A percentile compares a stretch with the other conserved stretches of the same genome.
Conservation (phyloP, 768 basidiomycete species). For the Rhizopogon sp. region DNA sequence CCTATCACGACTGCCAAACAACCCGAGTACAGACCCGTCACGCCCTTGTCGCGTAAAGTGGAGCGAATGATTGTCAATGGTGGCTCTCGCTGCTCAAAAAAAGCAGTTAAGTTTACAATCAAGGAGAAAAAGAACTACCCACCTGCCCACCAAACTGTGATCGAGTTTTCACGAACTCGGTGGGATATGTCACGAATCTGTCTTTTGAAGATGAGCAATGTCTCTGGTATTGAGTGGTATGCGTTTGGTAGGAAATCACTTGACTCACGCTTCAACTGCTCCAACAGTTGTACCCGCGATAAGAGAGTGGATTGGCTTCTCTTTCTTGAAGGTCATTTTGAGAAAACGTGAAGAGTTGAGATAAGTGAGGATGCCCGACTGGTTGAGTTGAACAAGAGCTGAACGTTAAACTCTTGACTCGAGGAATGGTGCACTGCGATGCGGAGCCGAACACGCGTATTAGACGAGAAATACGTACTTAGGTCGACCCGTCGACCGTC, state of each 20-base stretch:
- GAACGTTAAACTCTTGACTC: background rate
- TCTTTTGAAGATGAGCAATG: slow-evolving; percentile 26
- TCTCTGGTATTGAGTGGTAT: background rate
- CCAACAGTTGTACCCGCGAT: slow-evolving; percentile 91
- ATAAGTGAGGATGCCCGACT: background rate
- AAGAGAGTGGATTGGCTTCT: slow-evolving; percentile 83
- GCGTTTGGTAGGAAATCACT: background rate
- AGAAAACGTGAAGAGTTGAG: background rate
- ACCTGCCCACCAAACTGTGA: slow-evolving; percentile 87
- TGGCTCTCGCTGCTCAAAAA: slow-evolving; percentile 46
- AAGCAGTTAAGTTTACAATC: background rate
- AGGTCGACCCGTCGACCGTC: too few relatives aligned
- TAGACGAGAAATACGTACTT: too few relatives aligned
- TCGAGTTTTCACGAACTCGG: slow-evolving; percentile 91
- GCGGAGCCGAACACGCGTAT: too few relatives aligned
- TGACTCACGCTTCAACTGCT: slow-evolving; percentile 84
- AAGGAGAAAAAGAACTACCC: slow-evolving; percentile 5
- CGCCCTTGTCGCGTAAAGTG: slow-evolving; percentile 71
- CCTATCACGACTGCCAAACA: slow-evolving; percentile 86
- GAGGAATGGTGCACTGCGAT: background rate
- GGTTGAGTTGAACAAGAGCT: background rate
- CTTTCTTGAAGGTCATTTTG: slow-evolving; percentile 52
- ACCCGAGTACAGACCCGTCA: slow-evolving; percentile 89
- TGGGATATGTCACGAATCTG: slow-evolving; percentile 83
- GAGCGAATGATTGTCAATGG: slow-evolving; percentile 70